phyloP scores from a whole-genome alignment of 1,284 basidiomycete species.

The Ustilago curta region DNA sequence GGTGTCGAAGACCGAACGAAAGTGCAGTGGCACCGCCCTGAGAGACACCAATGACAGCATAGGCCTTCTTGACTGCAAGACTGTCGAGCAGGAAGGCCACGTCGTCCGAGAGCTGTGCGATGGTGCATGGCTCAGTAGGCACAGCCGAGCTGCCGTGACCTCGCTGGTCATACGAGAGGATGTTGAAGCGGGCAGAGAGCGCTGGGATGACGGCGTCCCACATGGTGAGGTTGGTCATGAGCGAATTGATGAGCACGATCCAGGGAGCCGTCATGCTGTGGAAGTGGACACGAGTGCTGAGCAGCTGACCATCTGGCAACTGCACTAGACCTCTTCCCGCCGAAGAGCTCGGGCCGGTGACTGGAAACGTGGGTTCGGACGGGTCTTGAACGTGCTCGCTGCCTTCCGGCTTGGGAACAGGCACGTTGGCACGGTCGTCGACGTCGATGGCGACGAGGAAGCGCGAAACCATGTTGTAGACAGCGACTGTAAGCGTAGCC shows the following conservation, averaged over 20 bases:
- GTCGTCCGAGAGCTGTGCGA: slow-evolving; percentile 70
- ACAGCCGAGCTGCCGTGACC: slow-evolving; percentile 69
- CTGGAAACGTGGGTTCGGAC: slow-evolving; percentile 10
- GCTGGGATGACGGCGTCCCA: slow-evolving; percentile 70
- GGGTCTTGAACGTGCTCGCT: slow-evolving; percentile 49
- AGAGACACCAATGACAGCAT: slow-evolving; percentile 70
- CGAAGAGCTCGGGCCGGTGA: slow-evolving; percentile 41
- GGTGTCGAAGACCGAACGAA: slow-evolving; percentile 69
- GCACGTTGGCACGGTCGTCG: slow-evolving; percentile 67
- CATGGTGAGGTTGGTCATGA: slow-evolving; percentile 71
- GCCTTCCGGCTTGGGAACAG: slow-evolving; percentile 65
- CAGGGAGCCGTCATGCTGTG: slow-evolving; percentile 62
- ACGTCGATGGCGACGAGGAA: slow-evolving; percentile 71
- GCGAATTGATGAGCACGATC: slow-evolving; percentile 71
- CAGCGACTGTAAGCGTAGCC: slow-evolving; percentile 69
- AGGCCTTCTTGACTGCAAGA: slow-evolving; percentile 62
- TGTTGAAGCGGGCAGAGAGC: slow-evolving; percentile 69
- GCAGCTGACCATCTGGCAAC: slow-evolving; percentile 49
- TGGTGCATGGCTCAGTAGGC: slow-evolving; percentile 67
- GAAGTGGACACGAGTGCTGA: slow-evolving; percentile 59
- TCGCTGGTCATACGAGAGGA: slow-evolving; percentile 71
- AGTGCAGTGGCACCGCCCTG: slow-evolving; percentile 72
- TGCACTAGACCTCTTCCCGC: slow-evolving; percentile 54
- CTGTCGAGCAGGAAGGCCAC: slow-evolving; percentile 68
- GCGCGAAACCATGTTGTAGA: slow-evolving; percentile 72